A percentile compares a stretch with the other conserved stretches of the same genome.
phyloP scores from a whole-genome alignment of 768 basidiomycete genomes.

The Rhodosporidiobolus odoratus region DNA sequence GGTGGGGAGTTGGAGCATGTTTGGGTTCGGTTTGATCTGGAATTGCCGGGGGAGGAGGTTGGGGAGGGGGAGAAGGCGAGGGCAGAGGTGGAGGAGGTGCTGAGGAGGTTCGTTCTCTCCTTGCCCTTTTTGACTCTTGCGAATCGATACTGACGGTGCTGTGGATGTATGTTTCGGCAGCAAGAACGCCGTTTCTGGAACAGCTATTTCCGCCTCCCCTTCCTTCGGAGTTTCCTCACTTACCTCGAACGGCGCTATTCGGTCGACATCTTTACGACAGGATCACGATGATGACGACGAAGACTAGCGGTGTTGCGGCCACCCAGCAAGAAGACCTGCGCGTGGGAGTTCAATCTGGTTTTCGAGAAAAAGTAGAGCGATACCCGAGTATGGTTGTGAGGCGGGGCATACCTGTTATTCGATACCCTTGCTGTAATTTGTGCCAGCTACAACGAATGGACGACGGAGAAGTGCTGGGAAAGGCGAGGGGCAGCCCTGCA shows the following conservation, averaged over 20 bases:
- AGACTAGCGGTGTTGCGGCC: neutral
- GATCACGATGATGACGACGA: neutral
- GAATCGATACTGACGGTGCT: neutral
- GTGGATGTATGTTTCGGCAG: neutral
- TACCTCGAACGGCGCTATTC: neutral
- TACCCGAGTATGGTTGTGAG: neutral
- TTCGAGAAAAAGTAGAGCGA: neutral
- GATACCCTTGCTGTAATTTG: too few species aligned
- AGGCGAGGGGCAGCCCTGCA: too few species aligned
- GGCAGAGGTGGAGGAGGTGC: constrained; percentile 10
- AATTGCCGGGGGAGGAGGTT: constrained; percentile 5
- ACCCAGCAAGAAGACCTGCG: neutral
- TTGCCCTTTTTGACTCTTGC: neutral
- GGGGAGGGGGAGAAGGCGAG: constrained; percentile 4
- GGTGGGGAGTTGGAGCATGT: constrained; percentile 37
- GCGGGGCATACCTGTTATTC: too few species aligned
- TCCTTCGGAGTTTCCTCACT: neutral
- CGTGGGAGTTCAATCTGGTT: neutral
- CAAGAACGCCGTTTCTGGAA: neutral
- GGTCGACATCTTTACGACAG: neutral
- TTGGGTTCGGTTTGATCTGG: constrained; percentile 39
- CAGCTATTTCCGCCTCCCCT: neutral
- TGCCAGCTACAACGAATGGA: too few species aligned
- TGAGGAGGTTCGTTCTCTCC: neutral
- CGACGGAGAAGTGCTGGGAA: too few species aligned